Base-by-base conservation (phyloP, 208 protist genomes). In the Wallacemonas rigidus region DNA sequence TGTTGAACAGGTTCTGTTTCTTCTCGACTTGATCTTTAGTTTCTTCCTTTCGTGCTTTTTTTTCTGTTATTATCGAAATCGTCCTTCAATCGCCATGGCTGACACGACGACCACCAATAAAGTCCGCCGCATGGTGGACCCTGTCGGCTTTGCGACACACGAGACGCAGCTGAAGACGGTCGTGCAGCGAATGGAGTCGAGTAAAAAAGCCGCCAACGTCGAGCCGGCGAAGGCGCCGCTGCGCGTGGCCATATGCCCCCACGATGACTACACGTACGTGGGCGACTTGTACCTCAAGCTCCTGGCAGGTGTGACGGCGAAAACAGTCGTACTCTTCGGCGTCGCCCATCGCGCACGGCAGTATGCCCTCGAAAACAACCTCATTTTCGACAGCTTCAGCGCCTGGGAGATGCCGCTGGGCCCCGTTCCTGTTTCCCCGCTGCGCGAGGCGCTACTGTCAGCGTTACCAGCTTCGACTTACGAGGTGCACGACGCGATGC, bases 191-290 rank as follows among this genome's bases (percentile, higher is more conserved):
- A 75, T 73, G 53, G 41, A 41, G 58, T 69, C 54, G 15, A 58
- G 54, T 17, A 58, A 35, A 17, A 17, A 58, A 26, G 26, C 48
- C 35, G 54, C 54, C 54, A 58, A 11, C 7, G 26, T 26, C 26
- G 26, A 26, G 26, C 26, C 26, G 14, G 54, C 54, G 14, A 51
- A 15, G 11, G 14, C 47, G 14, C 54, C 54, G 57, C 45, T 68
- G 9, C 70, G 70, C n/a, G 75, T 75, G 35, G 75, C 70, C n/a
- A 58, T 80, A 48, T 75, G 64, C 65, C 70, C 75, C 48, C 70
- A 80, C 15, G 58, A 75, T 53, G 70, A 80, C 50, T 75, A 72
- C 75, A 72, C 75, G 9, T 64, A 80, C 39, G 75, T 72, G 4
- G 65, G 69, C 9, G 17, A 43, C 48, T 75, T 75, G 45, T 75